Percentiles rank a stretch among this genome's conserved stretches.
These are phyloP conservation scores for Solanum paucissectum DNA, from an alignment of 257 asterid species.

Conservation along the genomic window DNA sequence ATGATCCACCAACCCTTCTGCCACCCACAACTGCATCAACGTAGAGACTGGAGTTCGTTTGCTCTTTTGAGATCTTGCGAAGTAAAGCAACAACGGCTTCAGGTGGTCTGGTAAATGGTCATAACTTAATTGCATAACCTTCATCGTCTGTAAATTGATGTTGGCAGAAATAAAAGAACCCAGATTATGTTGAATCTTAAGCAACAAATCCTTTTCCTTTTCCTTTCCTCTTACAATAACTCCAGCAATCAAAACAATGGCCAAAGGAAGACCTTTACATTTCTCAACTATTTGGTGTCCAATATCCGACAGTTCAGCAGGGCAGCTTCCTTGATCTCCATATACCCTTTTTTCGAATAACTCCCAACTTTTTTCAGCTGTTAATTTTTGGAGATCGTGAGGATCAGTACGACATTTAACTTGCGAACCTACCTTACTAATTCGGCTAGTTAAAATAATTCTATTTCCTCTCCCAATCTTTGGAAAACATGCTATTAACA, in stretches of 20 bases:
- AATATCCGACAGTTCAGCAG: background rate
- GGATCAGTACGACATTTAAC: too few relatives aligned
- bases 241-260: background rate
- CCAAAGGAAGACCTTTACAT: slow-evolving; percentile 10
- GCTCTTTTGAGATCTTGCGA: background rate
- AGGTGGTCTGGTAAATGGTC: slow-evolving; percentile 14
- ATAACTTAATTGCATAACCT: slow-evolving; percentile 15
- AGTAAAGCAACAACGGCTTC: slow-evolving; percentile 26
- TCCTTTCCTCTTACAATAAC: background rate
- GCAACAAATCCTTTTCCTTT: background rate
- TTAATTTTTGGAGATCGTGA: too few relatives aligned
- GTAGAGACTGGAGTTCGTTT: background rate
- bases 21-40: slow-evolving; percentile 11
- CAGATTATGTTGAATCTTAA: background rate
- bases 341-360: background rate
- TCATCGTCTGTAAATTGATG: background rate
- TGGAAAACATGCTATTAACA: too few relatives aligned
- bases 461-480: too few relatives aligned
- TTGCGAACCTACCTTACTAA: too few relatives aligned
- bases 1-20: slow-evolving; percentile 21
- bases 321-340: background rate
- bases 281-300: background rate
- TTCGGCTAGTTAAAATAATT: too few relatives aligned
- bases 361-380: background rate
- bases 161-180: background rate